phyloP scores from a whole-genome alignment of 768 basidiomycete species.

The Pleurotus djamor region DNA sequence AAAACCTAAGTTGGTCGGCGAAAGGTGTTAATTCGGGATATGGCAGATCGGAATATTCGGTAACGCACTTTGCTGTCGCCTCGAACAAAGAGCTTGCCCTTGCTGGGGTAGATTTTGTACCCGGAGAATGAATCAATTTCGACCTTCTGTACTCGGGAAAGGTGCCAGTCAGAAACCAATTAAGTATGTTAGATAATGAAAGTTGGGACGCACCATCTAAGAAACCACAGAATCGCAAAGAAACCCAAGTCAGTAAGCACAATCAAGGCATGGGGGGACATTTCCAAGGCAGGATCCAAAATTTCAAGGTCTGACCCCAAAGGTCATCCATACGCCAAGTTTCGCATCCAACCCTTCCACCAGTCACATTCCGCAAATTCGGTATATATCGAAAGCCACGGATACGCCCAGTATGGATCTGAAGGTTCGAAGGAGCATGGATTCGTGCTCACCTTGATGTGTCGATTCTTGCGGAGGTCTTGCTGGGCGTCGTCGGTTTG shows the following conservation, averaged over 20 bases:
- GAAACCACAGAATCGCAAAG: slow-evolving; percentile 11
- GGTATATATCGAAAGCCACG: slow-evolving; percentile 9
- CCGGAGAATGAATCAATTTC: slow-evolving; percentile 99
- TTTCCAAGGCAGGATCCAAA: slow-evolving; percentile 7
- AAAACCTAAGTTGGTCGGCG: slow-evolving; percentile 59
- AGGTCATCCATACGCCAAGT: slow-evolving; percentile 32
- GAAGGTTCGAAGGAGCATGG: slow-evolving; percentile 16
- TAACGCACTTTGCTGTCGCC: slow-evolving; percentile 87
- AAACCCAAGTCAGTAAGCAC: slow-evolving; percentile 2
- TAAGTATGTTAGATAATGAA: neutral
- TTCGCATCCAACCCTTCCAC: slow-evolving; percentile 40
- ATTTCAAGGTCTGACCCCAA: neutral
- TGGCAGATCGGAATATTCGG: neutral
- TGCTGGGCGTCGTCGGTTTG: slow-evolving; percentile 3
- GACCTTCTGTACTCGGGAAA: slow-evolving; percentile 70
- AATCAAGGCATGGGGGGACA: neutral
- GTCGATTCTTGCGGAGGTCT: slow-evolving; percentile 26
- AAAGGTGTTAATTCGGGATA: neutral
- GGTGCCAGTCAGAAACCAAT: slow-evolving; percentile 13
- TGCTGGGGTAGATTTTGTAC: slow-evolving; percentile 96
- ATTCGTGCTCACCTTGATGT: slow-evolving; percentile 59
- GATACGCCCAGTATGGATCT: slow-evolving; percentile 10
- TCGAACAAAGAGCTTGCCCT: slow-evolving; percentile 94
- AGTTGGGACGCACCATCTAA: slow-evolving; percentile 37
- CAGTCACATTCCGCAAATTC: slow-evolving; percentile 13